Base-by-base conservation (phyloP, 2,329 filamentous ascomycete genomes). In the Trichothecium roseum region DNA sequence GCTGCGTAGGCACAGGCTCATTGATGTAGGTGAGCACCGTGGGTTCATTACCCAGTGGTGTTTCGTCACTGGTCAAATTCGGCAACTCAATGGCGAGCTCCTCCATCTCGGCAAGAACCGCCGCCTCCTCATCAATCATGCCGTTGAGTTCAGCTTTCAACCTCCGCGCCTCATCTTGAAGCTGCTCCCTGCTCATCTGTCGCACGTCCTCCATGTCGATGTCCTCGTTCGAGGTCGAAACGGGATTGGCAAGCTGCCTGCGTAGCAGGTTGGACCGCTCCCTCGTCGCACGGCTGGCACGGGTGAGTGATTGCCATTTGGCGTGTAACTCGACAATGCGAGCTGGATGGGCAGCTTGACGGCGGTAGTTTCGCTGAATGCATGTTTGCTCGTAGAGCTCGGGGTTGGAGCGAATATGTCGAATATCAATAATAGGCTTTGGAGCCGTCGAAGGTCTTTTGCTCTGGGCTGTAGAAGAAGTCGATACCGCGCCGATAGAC, bases 361-460 rank as follows among this genome's bases (percentile, higher is more conserved):
- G 46, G 39, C 54, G 68, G 62, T 95, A 95, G 56, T 95, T 95
- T 46, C 91, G 78, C 45, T 87, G 80, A 40, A 81, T 55, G 59
- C 85, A 94, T 52, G 93, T 96, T 45, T 81, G 68, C 47, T 82
- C 73, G 65, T 95, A 84, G 13, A 93, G 69, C 12, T 80, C 74
- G 13, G 83, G 76, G 58, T 93, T 84, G 51, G 86, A 74, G 39
- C 88, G 87, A 55, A 98, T 94, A 62, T 91, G 81, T 56, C 85
- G 89, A 53, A 94, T 72, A 62, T 95, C 83, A 45, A 93, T 72
- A 32, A 72, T 72, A 18, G 84, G 76, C 54, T 85, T 89, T 9
- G 86, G 87, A 12, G 84, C 87, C 35, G 73, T 79, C 2, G 81
- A 68, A 4, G 83, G 82, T 28, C 79, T 24, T 24, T 24, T 24